Base-by-base conservation (phyloP, 306 rosid genomes). In the Sophora flavescens region DNA sequence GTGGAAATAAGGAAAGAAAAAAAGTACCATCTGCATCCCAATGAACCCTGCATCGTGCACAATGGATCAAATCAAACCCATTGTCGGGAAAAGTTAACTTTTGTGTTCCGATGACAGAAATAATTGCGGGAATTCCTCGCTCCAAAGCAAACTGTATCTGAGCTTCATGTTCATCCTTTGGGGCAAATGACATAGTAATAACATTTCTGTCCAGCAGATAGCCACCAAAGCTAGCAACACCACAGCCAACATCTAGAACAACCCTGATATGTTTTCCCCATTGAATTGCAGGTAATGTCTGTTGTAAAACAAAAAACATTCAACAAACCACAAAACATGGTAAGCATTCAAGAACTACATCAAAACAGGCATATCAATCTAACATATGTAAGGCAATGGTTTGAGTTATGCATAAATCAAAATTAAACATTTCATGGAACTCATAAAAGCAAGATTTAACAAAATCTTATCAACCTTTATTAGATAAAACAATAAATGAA, bases 81-180 rank as follows among this genome's bases (percentile, higher is more conserved):
- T 84, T 86, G 57, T 91, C 92, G 0, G 97, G 90, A 83, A 89
- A 95, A 32, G 92, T 84, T 75, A 95, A 78, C 81, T 80, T 88
- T 59, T 91, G 97, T 32, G 99, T 95, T 89, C 97, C 99, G 63
- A 95, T 95, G 70, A 92, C 99, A 3, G 97, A 87, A 70, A 92
- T 96, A 72, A 92, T 89, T 41, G 99, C 97, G 4, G 99, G 99
- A 83, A 95, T 92, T 75, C 99, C 99, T 61, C 99, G 88, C 76
- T 95, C 99, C n/a, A 95, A 74, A 74, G 99, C 99, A 83, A 95
- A 95, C 62, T 95, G 99, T 80, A 95, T 92, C 89, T 95, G 99
- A 70, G 99, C 99, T 83, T 95, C 99, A 58, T 95, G 99, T 80
- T 95, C 99, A 77, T 95, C 99, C 83, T 95, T 95, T 0, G 99